Evolutionary conservation across 441 rosid species (phyloP).

Genomic region (Mallotus japonicus): DNA sequence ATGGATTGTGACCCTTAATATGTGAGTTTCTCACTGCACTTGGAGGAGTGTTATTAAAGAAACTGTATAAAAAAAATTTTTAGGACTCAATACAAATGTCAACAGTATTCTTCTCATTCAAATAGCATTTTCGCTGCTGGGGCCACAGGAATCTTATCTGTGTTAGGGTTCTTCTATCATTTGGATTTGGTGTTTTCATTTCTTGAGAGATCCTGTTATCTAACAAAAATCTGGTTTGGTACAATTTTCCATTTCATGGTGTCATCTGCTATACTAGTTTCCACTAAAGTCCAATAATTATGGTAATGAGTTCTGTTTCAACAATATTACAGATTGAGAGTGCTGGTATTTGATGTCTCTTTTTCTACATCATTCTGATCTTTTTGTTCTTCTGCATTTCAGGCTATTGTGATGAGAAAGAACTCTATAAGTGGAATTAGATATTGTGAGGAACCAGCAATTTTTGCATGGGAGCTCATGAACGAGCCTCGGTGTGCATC

Average conservation of each 20-base stretch:
- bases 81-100: not conserved
- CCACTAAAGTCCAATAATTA: not conserved
- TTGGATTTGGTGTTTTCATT: not conserved
- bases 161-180: conserved; percentile 1
- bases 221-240: not conserved
- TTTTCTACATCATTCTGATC: not conserved
- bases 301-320: not conserved
- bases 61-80: not conserved
- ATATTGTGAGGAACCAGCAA: conserved; percentile 48
- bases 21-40: not conserved
- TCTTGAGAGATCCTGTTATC: not conserved
- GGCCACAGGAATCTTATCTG: not conserved
- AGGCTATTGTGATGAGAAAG: conserved; percentile 46
- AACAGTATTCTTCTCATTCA: not conserved
- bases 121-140: not conserved
- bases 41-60: not conserved
- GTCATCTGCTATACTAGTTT: too few species aligned
- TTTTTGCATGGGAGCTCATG: conserved; percentile 61
- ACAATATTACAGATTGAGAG: not conserved
- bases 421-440: conserved; percentile 44
- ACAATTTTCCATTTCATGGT: too few species aligned
- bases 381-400: not conserved
- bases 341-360: not conserved
- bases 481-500: conserved; percentile 53
- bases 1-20: not conserved